These are phyloP conservation scores for Podaxis sp. DNA, from an alignment of 768 basidiomycete genomes.

Conservation along the genomic window DNA sequence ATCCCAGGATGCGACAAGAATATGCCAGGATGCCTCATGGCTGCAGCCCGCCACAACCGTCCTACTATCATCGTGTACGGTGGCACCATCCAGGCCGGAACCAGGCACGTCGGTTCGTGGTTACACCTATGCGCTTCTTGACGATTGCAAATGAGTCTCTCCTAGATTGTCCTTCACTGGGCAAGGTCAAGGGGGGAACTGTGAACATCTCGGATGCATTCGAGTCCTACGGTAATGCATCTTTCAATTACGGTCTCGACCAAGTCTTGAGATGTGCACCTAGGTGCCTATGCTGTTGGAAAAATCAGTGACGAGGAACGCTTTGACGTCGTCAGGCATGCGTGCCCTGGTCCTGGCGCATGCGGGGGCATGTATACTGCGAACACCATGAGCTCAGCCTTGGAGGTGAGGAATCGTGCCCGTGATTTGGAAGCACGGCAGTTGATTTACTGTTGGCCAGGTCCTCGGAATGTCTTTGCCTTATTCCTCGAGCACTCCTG, in stretches of 20 bases:
- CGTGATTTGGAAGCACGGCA: neutral
- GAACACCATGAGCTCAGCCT: slow-evolving; percentile 84
- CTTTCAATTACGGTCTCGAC: neutral
- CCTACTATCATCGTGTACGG: slow-evolving; percentile 89
- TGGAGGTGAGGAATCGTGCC: slow-evolving; percentile 48
- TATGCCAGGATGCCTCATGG: slow-evolving; percentile 89
- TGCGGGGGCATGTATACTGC: slow-evolving; percentile 93
- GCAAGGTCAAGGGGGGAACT: slow-evolving; percentile 73
- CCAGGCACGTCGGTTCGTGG: slow-evolving; percentile 57
- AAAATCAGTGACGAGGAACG: slow-evolving; percentile 79
- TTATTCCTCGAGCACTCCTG: slow-evolving; percentile 79
- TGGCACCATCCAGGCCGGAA: slow-evolving; percentile 79
- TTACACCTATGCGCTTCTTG: slow-evolving; percentile 21
- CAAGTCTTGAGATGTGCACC: neutral
- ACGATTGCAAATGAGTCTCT: slow-evolving; percentile 1
- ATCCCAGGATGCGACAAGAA: slow-evolving; percentile 92
- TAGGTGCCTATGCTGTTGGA: slow-evolving; percentile 75
- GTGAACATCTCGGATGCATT: slow-evolving; percentile 86
- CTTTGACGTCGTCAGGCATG: slow-evolving; percentile 81
- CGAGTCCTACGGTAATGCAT: slow-evolving; percentile 69
- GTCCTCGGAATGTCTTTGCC: slow-evolving; percentile 85
- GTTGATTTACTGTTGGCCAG: slow-evolving; percentile 15
- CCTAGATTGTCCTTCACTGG: slow-evolving; percentile 77
- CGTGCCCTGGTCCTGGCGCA: slow-evolving; percentile 82
- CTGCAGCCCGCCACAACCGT: slow-evolving; percentile 82